Evolutionary conservation across 2,329 filamentous ascomycete genomes (phyloP).

Genomic region (Alternaria burnsii): DNA sequence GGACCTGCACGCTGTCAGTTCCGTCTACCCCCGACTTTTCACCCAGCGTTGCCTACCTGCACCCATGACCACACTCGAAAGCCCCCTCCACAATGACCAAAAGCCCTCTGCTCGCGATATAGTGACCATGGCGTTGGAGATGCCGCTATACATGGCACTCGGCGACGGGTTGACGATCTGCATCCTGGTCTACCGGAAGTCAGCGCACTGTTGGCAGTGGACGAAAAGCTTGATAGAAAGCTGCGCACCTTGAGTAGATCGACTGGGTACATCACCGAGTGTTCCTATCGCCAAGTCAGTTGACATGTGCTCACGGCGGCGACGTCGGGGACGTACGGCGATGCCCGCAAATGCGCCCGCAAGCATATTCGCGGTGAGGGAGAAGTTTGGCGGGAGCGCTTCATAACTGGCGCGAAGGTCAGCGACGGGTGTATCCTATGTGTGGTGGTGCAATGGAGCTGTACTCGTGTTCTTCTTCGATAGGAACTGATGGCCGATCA

Average conservation of each 20-base stretch:
- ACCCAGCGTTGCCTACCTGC: conserved; percentile 68
- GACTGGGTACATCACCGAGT: conserved; percentile 98
- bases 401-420: conserved; percentile 72
- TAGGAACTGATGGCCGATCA: conserved; percentile 46
- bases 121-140: conserved; percentile 90
- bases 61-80: conserved; percentile 95
- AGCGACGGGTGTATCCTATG: conserved; percentile 26
- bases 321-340: conserved; percentile 68
- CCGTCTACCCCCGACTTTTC: conserved; percentile 8
- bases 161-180: conserved; percentile 89
- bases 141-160: conserved; percentile 83
- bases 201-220: conserved; percentile 25
- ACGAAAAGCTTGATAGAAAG: not conserved
- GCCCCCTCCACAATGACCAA: conserved; percentile 91
- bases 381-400: conserved; percentile 92
- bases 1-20: conserved; percentile 69
- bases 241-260: conserved; percentile 89
- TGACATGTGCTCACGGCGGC: conserved; percentile 17
- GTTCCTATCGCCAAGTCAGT: conserved; percentile 70
- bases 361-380: conserved; percentile 90
- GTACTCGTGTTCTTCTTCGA: conserved; percentile 54
- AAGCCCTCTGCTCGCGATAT: conserved; percentile 91
- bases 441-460: conserved; percentile 23
- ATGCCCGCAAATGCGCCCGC: conserved; percentile 97
- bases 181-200: conserved; percentile 82